These are phyloP conservation scores for Russula sp. DNA, from an alignment of 768 basidiomycete genomes.

Conservation along the genomic window DNA sequence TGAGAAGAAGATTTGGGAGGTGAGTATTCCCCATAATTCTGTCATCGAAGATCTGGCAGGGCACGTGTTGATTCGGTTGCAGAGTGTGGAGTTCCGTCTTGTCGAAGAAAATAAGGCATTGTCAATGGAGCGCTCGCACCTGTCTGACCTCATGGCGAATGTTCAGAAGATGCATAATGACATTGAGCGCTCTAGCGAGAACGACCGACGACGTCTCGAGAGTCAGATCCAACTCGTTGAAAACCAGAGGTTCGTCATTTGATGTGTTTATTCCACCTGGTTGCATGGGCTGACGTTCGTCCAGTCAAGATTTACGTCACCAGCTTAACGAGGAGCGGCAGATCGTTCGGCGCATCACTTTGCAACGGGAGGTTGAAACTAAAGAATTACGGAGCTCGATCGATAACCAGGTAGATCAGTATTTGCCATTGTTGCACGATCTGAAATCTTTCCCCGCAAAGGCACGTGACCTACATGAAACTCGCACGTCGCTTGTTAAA, in stretches of 20 bases:
- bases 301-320: conserved; percentile 67
- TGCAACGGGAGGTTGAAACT: conserved; percentile 78
- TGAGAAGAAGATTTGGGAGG: conserved; percentile 94
- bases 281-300: not conserved
- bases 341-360: conserved; percentile 60
- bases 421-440: not conserved
- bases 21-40: conserved; percentile 36
- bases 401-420: conserved; percentile 57
- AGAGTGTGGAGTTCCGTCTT: conserved; percentile 79
- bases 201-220: conserved; percentile 79
- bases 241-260: conserved; percentile 60
- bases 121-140: conserved; percentile 74
- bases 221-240: conserved; percentile 75
- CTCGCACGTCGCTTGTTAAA: conserved; percentile 64
- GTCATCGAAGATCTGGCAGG: not conserved
- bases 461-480: conserved; percentile 61
- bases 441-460: conserved; percentile 33
- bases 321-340: conserved; percentile 78
- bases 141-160: conserved; percentile 84
- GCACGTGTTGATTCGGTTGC: not conserved
- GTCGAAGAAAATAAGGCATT: conserved; percentile 82
- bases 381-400: conserved; percentile 71
- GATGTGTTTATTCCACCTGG: not conserved
- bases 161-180: conserved; percentile 91
- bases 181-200: conserved; percentile 76